phyloP scores from a whole-genome alignment of 2,329 filamentous ascomycete species.

The Alternaria arbusti region DNA sequence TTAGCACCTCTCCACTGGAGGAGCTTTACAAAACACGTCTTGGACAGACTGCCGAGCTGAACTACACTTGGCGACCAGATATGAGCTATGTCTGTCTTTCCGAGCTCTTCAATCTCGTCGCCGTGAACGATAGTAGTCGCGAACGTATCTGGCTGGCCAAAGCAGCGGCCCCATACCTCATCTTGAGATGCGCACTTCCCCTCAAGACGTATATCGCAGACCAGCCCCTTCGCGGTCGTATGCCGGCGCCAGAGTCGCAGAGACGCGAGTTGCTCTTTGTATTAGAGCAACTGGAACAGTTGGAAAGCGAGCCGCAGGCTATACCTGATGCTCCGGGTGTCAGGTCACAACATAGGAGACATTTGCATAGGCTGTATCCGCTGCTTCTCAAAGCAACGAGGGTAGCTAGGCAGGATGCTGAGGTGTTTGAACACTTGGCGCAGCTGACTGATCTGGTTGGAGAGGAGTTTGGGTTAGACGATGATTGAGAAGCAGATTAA shows the following conservation, averaged over 20 bases:
- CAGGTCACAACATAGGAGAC: constrained; percentile 62
- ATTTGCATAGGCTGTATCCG: constrained; percentile 82
- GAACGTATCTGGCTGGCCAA: constrained; percentile 69
- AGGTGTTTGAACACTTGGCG: constrained; percentile 57
- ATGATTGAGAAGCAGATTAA: constrained; percentile 15
- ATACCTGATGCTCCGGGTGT: constrained; percentile 60
- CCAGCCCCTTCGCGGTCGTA: constrained; percentile 83
- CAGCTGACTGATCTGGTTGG: constrained; percentile 52
- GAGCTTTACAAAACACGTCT: constrained; percentile 69
- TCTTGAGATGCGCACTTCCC: constrained; percentile 79
- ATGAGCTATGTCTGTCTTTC: constrained; percentile 84
- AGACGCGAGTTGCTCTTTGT: constrained; percentile 78
- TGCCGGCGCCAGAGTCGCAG: constrained; percentile 86
- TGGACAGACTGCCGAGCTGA: constrained; percentile 74
- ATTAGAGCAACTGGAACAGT: constrained; percentile 67
- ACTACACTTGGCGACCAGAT: constrained; percentile 67
- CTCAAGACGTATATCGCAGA: constrained; percentile 88
- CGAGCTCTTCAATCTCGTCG: constrained; percentile 67
- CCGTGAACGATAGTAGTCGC: constrained; percentile 55
- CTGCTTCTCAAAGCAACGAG: constrained; percentile 70
- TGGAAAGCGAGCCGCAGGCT: constrained; percentile 73
- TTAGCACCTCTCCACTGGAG: constrained; percentile 61
- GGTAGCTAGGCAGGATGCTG: constrained; percentile 67
- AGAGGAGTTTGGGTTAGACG: constrained; percentile 42
- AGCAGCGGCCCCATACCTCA: constrained; percentile 79